Evolutionary conservation across 148 eudicot genomes (phyloP).

Genomic region (Beta vulgaris): DNA sequence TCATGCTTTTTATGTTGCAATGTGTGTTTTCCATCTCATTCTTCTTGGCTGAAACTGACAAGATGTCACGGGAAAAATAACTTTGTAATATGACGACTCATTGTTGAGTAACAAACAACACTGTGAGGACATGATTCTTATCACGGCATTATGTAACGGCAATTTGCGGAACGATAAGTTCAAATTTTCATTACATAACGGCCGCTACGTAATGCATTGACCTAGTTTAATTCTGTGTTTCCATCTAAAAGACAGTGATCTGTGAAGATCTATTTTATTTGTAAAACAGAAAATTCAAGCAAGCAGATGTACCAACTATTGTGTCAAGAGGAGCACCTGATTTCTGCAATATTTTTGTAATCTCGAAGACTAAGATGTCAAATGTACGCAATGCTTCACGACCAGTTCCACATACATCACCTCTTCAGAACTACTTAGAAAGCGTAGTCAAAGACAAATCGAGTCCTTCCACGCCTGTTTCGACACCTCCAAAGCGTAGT

Average conservation of each 20-base stretch:
- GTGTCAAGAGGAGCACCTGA: constrained; percentile 74
- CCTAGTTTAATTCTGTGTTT: no score
- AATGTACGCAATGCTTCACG: constrained; percentile 60
- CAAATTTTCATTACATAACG: no score
- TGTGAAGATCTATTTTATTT: background rate
- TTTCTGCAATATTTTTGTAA: constrained; percentile 81
- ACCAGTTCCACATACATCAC: constrained; percentile 58
- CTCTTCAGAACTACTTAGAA: constrained; percentile 53
- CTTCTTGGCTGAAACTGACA: no score
- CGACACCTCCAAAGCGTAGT: constrained; percentile 32
- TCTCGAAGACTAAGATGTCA: constrained; percentile 76
- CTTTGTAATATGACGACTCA: no score
- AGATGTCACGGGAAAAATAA: no score
- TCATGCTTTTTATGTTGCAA: no score
- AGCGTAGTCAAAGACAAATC: constrained; percentile 30
- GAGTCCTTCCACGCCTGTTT: constrained; percentile 18
- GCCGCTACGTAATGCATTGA: no score
- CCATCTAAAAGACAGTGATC: background rate
- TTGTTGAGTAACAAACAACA: no score
- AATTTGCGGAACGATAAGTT: no score
- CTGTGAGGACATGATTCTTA: no score
- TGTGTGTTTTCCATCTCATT: no score
- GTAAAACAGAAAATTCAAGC: constrained; percentile 54
- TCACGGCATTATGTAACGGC: no score
- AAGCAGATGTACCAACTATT: constrained; percentile 51